Evolutionary conservation across 1,284 basidiomycete genomes (phyloP), one percentile per base, ranked within the genome.

Genomic region (Leccinum griseonigrum): DNA sequence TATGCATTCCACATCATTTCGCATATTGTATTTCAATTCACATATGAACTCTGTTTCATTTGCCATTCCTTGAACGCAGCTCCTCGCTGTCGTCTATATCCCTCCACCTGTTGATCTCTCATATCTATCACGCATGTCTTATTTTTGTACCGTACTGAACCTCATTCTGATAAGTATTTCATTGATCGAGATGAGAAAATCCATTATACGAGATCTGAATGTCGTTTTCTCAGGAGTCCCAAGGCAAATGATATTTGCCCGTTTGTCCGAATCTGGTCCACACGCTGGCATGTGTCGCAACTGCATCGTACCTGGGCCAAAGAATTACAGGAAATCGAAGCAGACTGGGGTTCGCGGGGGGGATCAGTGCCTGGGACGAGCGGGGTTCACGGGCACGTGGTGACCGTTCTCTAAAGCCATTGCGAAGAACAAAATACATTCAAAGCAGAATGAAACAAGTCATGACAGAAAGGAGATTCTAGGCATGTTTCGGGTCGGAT

Each of bases 51-150:
- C 50, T 40, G 16, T 46, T 40, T 48, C 18, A 13, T 62, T 9
- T 32, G 29, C 3, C 31, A 26, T 32, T 16, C 4, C 18, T 6
- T 26, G 26, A 38, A 29, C 13, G n/a, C 6, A 9, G 40, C 4
- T 26, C 10, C 31, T 34, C 38, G 8, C 43, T 46, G 43, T 46
- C 43, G 43, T 51, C 43, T 10, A 56, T 48, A 62, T 67, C 43
- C 40, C 1, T 38, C 29, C 10, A 46, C 11, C 13, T 46, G 58
- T 9, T 7, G 8, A 28, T 63, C 5, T 34, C 29, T n/a, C 8
- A 3, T 43, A 46, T 46, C n/a, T 22, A 48, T 48, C 46, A 11
- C 11, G 5, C 18, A 48, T 2, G 13, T 7, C 46, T 48, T 48
- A 48, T 48, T 48, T 22, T 4, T 6, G 11, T 22, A 48, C 5